Evolutionary conservation across 495 filamentous ascomycete species (phyloP).

Genomic region (Aspergillus egyptiacus): DNA sequence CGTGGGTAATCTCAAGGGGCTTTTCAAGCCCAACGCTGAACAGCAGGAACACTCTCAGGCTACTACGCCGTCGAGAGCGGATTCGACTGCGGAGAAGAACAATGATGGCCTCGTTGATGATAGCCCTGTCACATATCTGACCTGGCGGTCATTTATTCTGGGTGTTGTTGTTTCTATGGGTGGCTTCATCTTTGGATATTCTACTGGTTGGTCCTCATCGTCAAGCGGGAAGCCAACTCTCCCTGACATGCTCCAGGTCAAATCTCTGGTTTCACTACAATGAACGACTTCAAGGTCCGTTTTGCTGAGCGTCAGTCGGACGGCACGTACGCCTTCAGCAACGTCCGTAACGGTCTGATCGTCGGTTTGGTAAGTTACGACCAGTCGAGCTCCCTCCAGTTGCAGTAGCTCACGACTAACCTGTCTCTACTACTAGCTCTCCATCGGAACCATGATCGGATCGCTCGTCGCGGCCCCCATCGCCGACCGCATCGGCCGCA

Average conservation of each 20-base stretch:
- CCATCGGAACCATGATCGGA: slow-evolving; percentile 64
- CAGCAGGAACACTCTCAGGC: slow-evolving; percentile 33
- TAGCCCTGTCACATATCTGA: slow-evolving; percentile 43
- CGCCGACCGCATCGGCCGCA: slow-evolving; percentile 50
- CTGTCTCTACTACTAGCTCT: slow-evolving; percentile 38
- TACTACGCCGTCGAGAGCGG: slow-evolving; percentile 34
- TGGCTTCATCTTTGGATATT: slow-evolving; percentile 73
- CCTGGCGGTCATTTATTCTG: slow-evolving; percentile 45
- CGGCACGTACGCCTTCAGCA: slow-evolving; percentile 44
- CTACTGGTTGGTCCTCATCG: slow-evolving; percentile 41
- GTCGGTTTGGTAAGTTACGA: slow-evolving; percentile 49
- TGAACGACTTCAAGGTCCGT: slow-evolving; percentile 46
- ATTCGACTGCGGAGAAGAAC: slow-evolving; percentile 39
- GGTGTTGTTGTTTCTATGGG: slow-evolving; percentile 59
- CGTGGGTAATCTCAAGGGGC: slow-evolving; percentile 28
- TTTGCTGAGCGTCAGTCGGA: slow-evolving; percentile 38
- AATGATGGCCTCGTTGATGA: slow-evolving; percentile 38
- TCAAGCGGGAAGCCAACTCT: neutral
- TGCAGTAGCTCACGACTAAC: slow-evolving; percentile 7
- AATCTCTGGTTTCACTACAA: slow-evolving; percentile 56
- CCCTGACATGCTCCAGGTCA: slow-evolving; percentile 34
- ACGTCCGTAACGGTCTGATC: slow-evolving; percentile 51
- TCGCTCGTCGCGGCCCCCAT: slow-evolving; percentile 56
- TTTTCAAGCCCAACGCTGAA: slow-evolving; percentile 27
- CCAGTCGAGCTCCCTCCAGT: no score